Percentiles rank a stretch among this genome's conserved stretches.
phyloP scores from a whole-genome alignment of 1,284 basidiomycete species.

The Paramarasmius palmivorus region DNA sequence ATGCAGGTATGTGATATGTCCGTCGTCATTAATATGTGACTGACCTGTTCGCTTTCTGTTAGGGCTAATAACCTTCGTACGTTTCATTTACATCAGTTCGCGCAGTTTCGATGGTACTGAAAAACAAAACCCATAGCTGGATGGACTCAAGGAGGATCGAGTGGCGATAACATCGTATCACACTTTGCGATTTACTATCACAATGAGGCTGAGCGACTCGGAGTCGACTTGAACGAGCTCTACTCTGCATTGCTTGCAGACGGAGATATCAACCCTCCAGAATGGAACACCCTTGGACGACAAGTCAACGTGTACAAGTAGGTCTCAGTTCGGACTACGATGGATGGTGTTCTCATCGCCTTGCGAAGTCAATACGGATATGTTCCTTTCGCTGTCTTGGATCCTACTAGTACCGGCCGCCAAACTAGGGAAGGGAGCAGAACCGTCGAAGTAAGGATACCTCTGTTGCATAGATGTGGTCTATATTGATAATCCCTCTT shows the following conservation, averaged over 20 bases:
- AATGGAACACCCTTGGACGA: constrained; percentile 68
- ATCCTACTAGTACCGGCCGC: constrained; percentile 58
- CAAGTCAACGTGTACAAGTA: constrained; percentile 71
- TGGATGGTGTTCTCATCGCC: background rate
- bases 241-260: constrained; percentile 62
- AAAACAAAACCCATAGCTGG: constrained; percentile 56
- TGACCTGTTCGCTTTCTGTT: background rate
- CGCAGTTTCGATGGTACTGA: constrained; percentile 24
- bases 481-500: too few species aligned
- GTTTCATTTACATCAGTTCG: background rate
- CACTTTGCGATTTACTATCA: constrained; percentile 70
- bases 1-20: constrained; percentile 46
- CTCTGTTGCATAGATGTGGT: too few species aligned
- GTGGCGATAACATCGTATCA: constrained; percentile 63
- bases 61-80: background rate
- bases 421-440: constrained; percentile 69
- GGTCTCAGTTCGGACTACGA: constrained; percentile 16
- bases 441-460: constrained; percentile 53
- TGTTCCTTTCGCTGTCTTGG: constrained; percentile 63
- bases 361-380: constrained; percentile 57
- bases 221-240: constrained; percentile 60
- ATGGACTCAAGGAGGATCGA: constrained; percentile 67
- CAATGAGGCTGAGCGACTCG: constrained; percentile 58
- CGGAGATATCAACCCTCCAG: constrained; percentile 61
- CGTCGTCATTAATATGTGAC: too few species aligned